Evolutionary conservation across 2,329 filamentous ascomycete genomes (phyloP), one percentile per base, ranked within the genome.

Genomic region (Colletotrichum theobromicola): DNA sequence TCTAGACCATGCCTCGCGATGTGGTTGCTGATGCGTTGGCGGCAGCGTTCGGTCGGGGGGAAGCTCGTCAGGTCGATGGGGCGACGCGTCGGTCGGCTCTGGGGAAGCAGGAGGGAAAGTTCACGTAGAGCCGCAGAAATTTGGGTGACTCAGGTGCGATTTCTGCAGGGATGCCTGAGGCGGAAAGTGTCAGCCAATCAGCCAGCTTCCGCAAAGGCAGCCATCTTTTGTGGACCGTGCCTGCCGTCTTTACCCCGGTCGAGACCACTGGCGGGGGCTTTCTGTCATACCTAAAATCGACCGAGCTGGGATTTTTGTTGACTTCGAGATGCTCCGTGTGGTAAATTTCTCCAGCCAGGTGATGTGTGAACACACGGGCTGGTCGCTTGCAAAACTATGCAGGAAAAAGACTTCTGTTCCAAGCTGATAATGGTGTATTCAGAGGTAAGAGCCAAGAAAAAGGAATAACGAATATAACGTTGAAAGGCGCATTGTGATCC

Each of bases 81-180:
- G 70, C 71, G 70, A 76, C 74, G 72, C 66, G 71, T 76, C 63
- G 62, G 61, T 70, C 71, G 62, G 55, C 71, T 67, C 70, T 68
- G 67, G 70, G 74, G 67, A 67, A 67, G 70, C 57, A 77, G 67
- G 75, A 76, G 66, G 75, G 76, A 77, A 74, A 76, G 76, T 77
- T 77, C 71, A 67, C 60, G 61, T 67, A 63, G 71, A 66, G 67
- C 63, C 42, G 64, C 46, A 73, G 75, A 77, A 77, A 72, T 77
- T 76, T 74, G 76, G 58, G 65, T 77, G 74, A 77, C 76, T 74
- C 70, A 58, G 62, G 71, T 67, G 63, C 67, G 55, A 70, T 72
- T 72, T 72, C 76, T 77, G 76, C 76, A 77, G 12, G 74, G 57
- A 9, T 77, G 76, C 76, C 76, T 77, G 58, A 77, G 74, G 76